Evolutionary conservation across 2,329 filamentous ascomycete genomes (phyloP).

Genomic region (Aaosphaeria arxii): DNA sequence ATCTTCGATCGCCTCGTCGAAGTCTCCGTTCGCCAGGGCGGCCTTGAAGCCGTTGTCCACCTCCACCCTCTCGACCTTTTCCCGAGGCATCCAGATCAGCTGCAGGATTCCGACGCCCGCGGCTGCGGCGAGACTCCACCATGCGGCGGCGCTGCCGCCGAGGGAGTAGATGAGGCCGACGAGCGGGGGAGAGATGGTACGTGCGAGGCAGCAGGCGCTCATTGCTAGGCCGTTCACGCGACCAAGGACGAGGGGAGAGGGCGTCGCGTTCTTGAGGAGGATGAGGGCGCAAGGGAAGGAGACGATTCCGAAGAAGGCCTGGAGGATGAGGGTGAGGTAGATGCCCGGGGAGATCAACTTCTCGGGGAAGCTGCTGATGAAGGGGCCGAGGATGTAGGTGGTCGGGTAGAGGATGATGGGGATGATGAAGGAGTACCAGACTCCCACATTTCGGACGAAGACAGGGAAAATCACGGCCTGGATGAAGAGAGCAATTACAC

Average conservation of each 20-base stretch:
- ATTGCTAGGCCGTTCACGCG: conserved; percentile 70
- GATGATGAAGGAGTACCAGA: conserved; percentile 65
- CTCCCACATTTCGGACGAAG: conserved; percentile 61
- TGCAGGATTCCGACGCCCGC: conserved; percentile 56
- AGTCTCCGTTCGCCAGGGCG: neutral
- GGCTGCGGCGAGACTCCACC: conserved; percentile 58
- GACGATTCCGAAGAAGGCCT: conserved; percentile 67
- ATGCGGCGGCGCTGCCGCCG: conserved; percentile 59
- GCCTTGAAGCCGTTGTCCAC: conserved; percentile 32
- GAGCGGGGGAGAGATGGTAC: conserved; percentile 66
- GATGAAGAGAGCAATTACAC: conserved; percentile 68
- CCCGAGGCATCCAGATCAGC: conserved; percentile 53
- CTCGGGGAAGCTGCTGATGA: conserved; percentile 58
- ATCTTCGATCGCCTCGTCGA: neutral
- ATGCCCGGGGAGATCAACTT: conserved; percentile 57
- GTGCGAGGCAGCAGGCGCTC: conserved; percentile 63
- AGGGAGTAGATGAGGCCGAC: conserved; percentile 65
- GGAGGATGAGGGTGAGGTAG: conserved; percentile 61
- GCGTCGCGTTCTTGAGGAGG: conserved; percentile 70
- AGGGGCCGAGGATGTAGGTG: conserved; percentile 67
- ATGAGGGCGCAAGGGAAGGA: conserved; percentile 68
- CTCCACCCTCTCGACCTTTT: conserved; percentile 35
- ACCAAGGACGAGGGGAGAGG: conserved; percentile 60
- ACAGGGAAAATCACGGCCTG: conserved; percentile 70
- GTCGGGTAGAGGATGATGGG: conserved; percentile 65